Conservation (phyloP, 2,329 filamentous ascomycete species). For the Colletotrichum australisinense region DNA sequence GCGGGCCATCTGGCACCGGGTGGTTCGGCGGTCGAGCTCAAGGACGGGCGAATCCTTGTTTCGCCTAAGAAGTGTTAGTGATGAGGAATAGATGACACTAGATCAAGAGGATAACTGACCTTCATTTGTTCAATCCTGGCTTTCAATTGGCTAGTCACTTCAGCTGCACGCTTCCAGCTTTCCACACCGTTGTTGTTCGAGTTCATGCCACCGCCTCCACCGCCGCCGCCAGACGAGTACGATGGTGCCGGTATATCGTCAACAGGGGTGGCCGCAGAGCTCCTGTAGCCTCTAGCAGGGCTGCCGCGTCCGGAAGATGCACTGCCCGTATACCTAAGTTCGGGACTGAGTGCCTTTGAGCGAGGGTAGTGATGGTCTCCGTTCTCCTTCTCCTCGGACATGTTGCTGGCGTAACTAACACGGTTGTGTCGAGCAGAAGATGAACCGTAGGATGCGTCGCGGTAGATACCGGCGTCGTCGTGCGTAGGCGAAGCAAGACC, state of each 20-base stretch:
- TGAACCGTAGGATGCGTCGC: conserved; percentile 54
- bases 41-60: conserved; percentile 58
- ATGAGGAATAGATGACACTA: conserved; percentile 6
- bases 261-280: conserved; percentile 39
- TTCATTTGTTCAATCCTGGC: conserved; percentile 99
- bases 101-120: conserved; percentile 51
- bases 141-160: conserved; percentile 97
- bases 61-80: conserved; percentile 49
- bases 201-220: conserved; percentile 43
- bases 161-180: conserved; percentile 96
- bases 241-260: conserved; percentile 28
- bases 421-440: conserved; percentile 56
- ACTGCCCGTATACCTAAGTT: conserved; percentile 63
- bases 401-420: conserved; percentile 72
- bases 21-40: conserved; percentile 19
- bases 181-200: conserved; percentile 72
- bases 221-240: conserved; percentile 32
- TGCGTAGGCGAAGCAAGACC: conserved; percentile 62
- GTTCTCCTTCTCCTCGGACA: conserved; percentile 85
- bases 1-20: conserved; percentile 3
- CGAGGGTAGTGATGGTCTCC: conserved; percentile 61
- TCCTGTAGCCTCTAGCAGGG: conserved; percentile 67
- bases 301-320: conserved; percentile 69
- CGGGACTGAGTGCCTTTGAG: conserved; percentile 64
- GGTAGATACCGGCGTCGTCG: conserved; percentile 71